phyloP scores from a whole-genome alignment of 2,329 filamentous ascomycete genomes.

The Aciculosporium take region DNA sequence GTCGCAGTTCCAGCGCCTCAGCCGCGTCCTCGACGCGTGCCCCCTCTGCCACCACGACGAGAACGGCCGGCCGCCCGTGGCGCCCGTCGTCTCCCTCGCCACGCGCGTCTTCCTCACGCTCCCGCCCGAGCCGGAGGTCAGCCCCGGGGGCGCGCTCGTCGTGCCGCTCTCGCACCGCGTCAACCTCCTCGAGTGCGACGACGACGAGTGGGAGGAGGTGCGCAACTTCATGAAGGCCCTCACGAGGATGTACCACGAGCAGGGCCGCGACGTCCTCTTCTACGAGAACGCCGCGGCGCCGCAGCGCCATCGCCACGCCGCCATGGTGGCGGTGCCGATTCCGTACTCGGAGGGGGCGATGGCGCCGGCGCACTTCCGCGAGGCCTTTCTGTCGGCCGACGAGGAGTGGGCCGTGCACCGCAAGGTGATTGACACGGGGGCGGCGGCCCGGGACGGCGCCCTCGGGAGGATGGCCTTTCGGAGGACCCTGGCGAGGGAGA shows the following conservation, averaged over 20 bases:
- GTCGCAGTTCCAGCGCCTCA: slow-evolving; percentile 78
- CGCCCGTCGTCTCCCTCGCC: slow-evolving; percentile 72
- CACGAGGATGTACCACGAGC: slow-evolving; percentile 85
- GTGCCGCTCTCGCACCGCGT: slow-evolving; percentile 74
- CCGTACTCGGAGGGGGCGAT: slow-evolving; percentile 85
- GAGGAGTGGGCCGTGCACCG: slow-evolving; percentile 94
- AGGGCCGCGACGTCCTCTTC: slow-evolving; percentile 84
- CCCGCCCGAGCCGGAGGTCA: slow-evolving; percentile 77
- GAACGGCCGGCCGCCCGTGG: slow-evolving; percentile 54
- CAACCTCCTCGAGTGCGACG: slow-evolving; percentile 93
- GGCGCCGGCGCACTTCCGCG: slow-evolving; percentile 86
- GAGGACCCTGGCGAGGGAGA: slow-evolving; percentile 73
- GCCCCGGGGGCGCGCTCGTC: slow-evolving; percentile 70
- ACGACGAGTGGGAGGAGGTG: slow-evolving; percentile 98
- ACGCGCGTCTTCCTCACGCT: slow-evolving; percentile 81
- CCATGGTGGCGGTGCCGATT: slow-evolving; percentile 73
- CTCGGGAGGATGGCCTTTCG: slow-evolving; percentile 73
- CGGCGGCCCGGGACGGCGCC: slow-evolving; percentile 41
- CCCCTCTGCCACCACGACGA: slow-evolving; percentile 91
- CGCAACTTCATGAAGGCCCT: slow-evolving; percentile 98
- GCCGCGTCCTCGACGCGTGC: slow-evolving; percentile 71
- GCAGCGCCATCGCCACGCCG: slow-evolving; percentile 65
- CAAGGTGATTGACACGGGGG: slow-evolving; percentile 81
- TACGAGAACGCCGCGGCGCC: slow-evolving; percentile 91
- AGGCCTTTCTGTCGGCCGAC: slow-evolving; percentile 77